These are phyloP conservation scores for Isabelozyma rhagii DNA, from an alignment of 805 yeast species.

Conservation along the genomic window DNA sequence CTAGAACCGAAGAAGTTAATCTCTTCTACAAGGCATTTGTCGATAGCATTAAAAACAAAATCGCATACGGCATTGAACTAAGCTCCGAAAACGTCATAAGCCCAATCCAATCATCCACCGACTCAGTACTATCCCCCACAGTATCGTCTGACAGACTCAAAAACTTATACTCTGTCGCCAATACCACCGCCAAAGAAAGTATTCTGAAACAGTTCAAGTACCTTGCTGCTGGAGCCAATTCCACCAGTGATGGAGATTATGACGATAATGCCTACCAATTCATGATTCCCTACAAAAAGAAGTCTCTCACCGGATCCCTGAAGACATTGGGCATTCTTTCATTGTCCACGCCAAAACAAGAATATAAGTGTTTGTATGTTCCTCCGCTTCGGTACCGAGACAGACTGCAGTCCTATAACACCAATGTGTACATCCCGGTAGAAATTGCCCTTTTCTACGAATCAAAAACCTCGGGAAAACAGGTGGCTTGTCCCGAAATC, in stretches of 20 bases:
- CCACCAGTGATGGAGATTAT: neutral
- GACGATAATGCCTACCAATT: slow-evolving; percentile 28
- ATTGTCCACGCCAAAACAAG: slow-evolving; percentile 31
- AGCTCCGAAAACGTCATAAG: neutral
- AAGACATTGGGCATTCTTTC: slow-evolving; percentile 29
- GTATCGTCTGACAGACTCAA: slow-evolving; percentile 16
- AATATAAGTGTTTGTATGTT: slow-evolving; percentile 24
- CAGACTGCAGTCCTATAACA: slow-evolving; percentile 6
- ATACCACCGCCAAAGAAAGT: slow-evolving; percentile 13
- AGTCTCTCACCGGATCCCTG: slow-evolving; percentile 28
- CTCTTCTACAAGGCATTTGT: slow-evolving; percentile 34
- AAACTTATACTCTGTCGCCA: slow-evolving; percentile 29
- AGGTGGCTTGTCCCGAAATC: slow-evolving; percentile 26
- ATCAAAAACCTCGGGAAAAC: neutral
- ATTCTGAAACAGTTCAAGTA: slow-evolving; percentile 10
- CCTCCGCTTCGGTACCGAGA: slow-evolving; percentile 29
- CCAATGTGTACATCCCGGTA: slow-evolving; percentile 27
- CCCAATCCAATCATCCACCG: neutral
- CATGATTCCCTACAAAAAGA: slow-evolving; percentile 29
- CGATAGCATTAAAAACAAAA: slow-evolving; percentile 24
- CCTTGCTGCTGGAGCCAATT: slow-evolving; percentile 1
- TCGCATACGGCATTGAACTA: slow-evolving; percentile 17
- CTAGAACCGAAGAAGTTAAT: slow-evolving; percentile 14
- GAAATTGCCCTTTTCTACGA: slow-evolving; percentile 25
- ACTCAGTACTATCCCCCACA: neutral